Evolutionary conservation across 192 early-diverging fungal genomes (phyloP).

Genomic region (Backusella circina): DNA sequence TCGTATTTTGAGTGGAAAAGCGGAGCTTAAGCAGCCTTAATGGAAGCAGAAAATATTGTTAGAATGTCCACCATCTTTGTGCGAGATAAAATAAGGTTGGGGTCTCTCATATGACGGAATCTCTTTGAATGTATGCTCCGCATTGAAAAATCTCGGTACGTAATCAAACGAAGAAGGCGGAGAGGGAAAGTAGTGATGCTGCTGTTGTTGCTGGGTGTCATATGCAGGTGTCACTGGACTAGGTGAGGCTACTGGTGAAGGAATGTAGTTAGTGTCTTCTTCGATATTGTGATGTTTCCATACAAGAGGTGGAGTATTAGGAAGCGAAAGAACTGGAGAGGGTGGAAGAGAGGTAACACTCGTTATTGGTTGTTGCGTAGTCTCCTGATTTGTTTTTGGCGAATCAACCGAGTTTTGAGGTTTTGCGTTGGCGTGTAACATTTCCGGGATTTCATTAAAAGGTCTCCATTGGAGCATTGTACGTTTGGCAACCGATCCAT

Average conservation of each 20-base stretch:
- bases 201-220: not conserved
- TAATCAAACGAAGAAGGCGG: not conserved
- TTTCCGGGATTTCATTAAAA: constrained; percentile 9
- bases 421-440: constrained; percentile 6
- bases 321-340: not conserved
- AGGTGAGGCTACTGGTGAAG: not conserved
- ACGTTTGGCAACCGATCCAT: constrained; percentile 9
- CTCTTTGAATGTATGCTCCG: constrained; percentile 13
- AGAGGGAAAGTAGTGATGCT: not conserved
- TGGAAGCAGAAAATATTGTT: not conserved
- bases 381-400: not conserved
- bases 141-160: not conserved
- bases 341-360: not conserved
- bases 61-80: not conserved
- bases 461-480: constrained; percentile 9
- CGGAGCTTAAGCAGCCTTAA: not conserved
- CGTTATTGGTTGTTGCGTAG: not conserved
- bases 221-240: not conserved
- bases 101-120: not conserved
- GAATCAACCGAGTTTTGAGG: not conserved
- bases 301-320: not conserved
- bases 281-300: not conserved
- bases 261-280: not conserved
- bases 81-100: not conserved
- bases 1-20: not conserved